Evolutionary conservation across 2,329 filamentous ascomycete genomes (phyloP).

Genomic region (Hymenoscyphus fraxineus): DNA sequence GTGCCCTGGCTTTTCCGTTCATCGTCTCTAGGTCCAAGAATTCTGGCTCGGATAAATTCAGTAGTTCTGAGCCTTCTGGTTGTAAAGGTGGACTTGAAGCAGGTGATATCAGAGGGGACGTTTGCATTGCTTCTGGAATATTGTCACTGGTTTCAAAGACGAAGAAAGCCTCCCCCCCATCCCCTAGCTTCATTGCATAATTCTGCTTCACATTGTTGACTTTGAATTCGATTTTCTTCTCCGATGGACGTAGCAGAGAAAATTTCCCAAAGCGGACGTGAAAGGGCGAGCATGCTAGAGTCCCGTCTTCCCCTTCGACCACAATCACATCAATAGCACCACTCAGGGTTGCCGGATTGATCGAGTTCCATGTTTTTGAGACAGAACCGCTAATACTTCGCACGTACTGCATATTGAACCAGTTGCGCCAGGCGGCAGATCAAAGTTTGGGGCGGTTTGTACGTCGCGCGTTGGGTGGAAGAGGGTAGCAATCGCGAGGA

Average conservation of each 20-base stretch:
- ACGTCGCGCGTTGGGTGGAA: background rate
- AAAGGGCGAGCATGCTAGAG: slow-evolving; percentile 88
- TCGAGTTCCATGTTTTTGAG: slow-evolving; percentile 98
- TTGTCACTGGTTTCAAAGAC: slow-evolving; percentile 92
- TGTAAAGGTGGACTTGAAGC: slow-evolving; percentile 74
- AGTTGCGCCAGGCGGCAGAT: background rate
- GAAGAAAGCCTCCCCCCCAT: slow-evolving; percentile 97
- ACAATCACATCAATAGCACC: slow-evolving; percentile 99
- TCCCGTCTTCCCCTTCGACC: slow-evolving; percentile 91
- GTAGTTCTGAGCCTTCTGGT: slow-evolving; percentile 41
- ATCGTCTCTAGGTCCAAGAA: slow-evolving; percentile 56
- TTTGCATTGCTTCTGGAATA: slow-evolving; percentile 91
- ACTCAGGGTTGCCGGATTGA: slow-evolving; percentile 95
- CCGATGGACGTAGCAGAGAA: slow-evolving; percentile 86
- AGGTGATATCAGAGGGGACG: slow-evolving; percentile 88
- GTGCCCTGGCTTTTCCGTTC: slow-evolving; percentile 39
- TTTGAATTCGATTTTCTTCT: slow-evolving; percentile 98
- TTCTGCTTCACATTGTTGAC: slow-evolving; percentile 91
- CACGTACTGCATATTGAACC: slow-evolving; percentile 82
- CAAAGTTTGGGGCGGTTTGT: background rate
- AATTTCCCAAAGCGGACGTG: slow-evolving; percentile 99
- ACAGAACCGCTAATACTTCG: slow-evolving; percentile 92
- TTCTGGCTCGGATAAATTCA: slow-evolving; percentile 63
- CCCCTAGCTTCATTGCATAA: slow-evolving; percentile 97
- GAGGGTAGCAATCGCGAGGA: background rate